Evolutionary conservation across 202 grass and related monocot species (phyloP).

Genomic region (Carex arenaria): DNA sequence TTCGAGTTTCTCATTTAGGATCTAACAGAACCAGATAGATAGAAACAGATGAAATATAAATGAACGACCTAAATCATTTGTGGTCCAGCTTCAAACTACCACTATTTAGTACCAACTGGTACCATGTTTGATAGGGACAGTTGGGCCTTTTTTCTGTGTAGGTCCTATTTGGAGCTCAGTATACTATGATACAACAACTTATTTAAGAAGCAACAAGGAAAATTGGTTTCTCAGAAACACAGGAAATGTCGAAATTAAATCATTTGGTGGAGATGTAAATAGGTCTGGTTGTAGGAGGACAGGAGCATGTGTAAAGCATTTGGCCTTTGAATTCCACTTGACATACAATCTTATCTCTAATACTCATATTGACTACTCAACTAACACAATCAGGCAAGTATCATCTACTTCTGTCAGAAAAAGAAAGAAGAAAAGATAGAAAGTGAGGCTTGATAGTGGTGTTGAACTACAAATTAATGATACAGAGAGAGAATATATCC

Average conservation of each 20-base stretch:
- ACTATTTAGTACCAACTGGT: slow-evolving; percentile 5
- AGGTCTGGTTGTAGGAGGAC: slow-evolving; percentile 3
- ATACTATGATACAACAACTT: neutral
- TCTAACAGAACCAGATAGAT: neutral
- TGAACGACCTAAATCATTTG: neutral
- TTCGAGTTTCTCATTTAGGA: neutral
- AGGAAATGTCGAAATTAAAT: slow-evolving; percentile 1
- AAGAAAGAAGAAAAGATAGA: neutral
- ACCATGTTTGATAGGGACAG: neutral
- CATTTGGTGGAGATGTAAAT: neutral
- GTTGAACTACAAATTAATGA: slow-evolving; percentile 8
- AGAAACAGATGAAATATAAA: neutral
- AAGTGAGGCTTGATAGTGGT: slow-evolving; percentile 2
- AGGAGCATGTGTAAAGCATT: slow-evolving; percentile 20
- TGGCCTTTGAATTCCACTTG: neutral
- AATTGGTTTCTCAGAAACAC: neutral
- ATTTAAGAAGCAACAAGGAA: neutral
- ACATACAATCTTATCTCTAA: slow-evolving; percentile 6
- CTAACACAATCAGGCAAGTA: slow-evolving; percentile 6
- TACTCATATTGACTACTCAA: slow-evolving; percentile 22
- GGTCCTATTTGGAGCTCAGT: neutral
- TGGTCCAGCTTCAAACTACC: neutral
- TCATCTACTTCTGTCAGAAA: neutral
- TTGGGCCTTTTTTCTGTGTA: neutral
- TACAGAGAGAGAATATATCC: neutral